phyloP scores from a whole-genome alignment of 306 rosid species.

The Malus sieversii region DNA sequence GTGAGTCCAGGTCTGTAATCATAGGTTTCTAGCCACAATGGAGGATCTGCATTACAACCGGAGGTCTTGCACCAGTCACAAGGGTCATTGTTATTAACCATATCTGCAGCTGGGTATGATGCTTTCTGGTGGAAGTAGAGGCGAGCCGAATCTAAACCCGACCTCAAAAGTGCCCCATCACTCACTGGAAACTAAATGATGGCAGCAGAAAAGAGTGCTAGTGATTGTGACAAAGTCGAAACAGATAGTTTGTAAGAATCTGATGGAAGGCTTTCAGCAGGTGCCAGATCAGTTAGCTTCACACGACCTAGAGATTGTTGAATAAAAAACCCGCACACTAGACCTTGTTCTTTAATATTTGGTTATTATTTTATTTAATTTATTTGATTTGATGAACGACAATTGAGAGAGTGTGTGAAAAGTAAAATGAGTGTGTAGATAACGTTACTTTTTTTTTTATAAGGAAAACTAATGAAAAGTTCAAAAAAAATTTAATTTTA shows the following conservation, averaged over 20 bases:
- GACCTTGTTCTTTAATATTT: no score
- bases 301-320: slow-evolving; percentile 63
- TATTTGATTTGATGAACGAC: no score
- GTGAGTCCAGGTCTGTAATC: slow-evolving; percentile 89
- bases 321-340: no score
- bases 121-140: slow-evolving; percentile 82
- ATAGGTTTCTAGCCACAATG: slow-evolving; percentile 72
- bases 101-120: slow-evolving; percentile 57
- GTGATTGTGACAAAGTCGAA: slow-evolving; percentile 73
- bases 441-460: no score
- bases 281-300: slow-evolving; percentile 73
- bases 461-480: no score
- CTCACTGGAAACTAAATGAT: slow-evolving; percentile 73
- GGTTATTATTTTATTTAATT: no score
- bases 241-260: slow-evolving; percentile 76
- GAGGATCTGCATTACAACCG: slow-evolving; percentile 78
- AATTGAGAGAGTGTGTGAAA: no score
- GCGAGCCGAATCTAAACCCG: slow-evolving; percentile 79
- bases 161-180: slow-evolving; percentile 80
- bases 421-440: no score
- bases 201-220: slow-evolving; percentile 91
- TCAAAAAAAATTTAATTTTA: no score
- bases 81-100: slow-evolving; percentile 52
- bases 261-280: slow-evolving; percentile 75
- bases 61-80: slow-evolving; percentile 95